phyloP scores from a whole-genome alignment of 73 alveolate species.

The Durusdinium trenchii region DNA sequence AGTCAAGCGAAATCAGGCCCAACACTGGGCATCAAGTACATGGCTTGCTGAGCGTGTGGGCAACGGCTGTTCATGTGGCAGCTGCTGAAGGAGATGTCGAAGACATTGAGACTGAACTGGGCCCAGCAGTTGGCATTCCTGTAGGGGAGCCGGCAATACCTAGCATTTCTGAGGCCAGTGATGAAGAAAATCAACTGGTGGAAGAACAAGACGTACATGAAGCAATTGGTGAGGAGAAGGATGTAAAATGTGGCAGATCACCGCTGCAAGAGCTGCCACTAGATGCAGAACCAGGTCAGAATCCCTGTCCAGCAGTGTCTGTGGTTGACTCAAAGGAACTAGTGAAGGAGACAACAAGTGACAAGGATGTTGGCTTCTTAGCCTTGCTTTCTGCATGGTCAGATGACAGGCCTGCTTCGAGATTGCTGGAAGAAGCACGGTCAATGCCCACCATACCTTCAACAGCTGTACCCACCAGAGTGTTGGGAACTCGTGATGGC shows the following conservation, averaged over 20 bases:
- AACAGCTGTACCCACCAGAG: not conserved
- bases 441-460: not conserved
- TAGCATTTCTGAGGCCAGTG: not conserved
- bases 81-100: slow-evolving; percentile 53
- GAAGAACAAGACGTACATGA: not conserved
- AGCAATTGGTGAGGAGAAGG: not conserved
- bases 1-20: not conserved
- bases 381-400: slow-evolving; percentile 78
- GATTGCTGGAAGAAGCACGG: slow-evolving; percentile 51
- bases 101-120: slow-evolving; percentile 49
- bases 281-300: not conserved
- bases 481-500: not conserved
- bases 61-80: slow-evolving; percentile 63
- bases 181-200: not conserved
- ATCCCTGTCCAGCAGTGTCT: not conserved
- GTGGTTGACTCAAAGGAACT: not conserved
- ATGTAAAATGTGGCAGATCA: not conserved
- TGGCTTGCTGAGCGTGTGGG: slow-evolving; percentile 71
- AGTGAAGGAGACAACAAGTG: not conserved
- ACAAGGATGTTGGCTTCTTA: not conserved
- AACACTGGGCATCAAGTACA: not conserved
- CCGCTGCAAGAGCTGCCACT: too few relatives aligned
- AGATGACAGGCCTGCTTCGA: slow-evolving; percentile 71
- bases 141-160: not conserved
- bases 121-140: not conserved